These are phyloP conservation scores for Vigna unguiculata DNA, from an alignment of 306 rosid genomes.

Conservation along the genomic window DNA sequence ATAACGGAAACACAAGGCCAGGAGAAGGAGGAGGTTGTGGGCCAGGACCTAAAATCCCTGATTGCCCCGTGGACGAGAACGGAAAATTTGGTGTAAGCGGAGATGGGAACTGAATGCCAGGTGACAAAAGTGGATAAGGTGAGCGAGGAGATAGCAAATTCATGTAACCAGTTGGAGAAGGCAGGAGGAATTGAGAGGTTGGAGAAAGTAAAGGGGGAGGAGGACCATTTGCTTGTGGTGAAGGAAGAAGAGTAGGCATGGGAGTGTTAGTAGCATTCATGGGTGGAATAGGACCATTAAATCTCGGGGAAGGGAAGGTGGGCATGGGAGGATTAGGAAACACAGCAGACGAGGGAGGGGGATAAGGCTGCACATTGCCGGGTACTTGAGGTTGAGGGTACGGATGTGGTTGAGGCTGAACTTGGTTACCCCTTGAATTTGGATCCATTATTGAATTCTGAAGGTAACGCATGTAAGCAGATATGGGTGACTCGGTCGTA, in stretches of 20 bases:
- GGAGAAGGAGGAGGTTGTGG: conserved; percentile 92
- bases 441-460: conserved; percentile 77
- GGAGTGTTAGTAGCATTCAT: conserved; percentile 51
- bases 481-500: conserved; percentile 84
- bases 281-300: conserved; percentile 60
- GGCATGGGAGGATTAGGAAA: conserved; percentile 69
- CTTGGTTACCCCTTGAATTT: conserved; percentile 58
- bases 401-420: conserved; percentile 46
- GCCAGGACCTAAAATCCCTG: conserved; percentile 94
- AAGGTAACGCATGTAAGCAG: conserved; percentile 94
- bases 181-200: conserved; percentile 80
- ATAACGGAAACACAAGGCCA: conserved; percentile 71
- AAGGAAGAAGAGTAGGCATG: conserved; percentile 53
- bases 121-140: conserved; percentile 81
- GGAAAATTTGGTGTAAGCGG: conserved; percentile 79
- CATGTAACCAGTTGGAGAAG: conserved; percentile 82
- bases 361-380: conserved; percentile 47
- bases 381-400: conserved; percentile 57
- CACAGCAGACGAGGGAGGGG: conserved; percentile 57
- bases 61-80: conserved; percentile 74
- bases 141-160: conserved; percentile 79
- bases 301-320: conserved; percentile 57
- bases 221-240: conserved; percentile 63
- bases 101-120: conserved; percentile 82
- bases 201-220: conserved; percentile 77